These are phyloP conservation scores for Aspergillus cavernicola DNA, from an alignment of 495 filamentous ascomycete species.

Conservation along the genomic window DNA sequence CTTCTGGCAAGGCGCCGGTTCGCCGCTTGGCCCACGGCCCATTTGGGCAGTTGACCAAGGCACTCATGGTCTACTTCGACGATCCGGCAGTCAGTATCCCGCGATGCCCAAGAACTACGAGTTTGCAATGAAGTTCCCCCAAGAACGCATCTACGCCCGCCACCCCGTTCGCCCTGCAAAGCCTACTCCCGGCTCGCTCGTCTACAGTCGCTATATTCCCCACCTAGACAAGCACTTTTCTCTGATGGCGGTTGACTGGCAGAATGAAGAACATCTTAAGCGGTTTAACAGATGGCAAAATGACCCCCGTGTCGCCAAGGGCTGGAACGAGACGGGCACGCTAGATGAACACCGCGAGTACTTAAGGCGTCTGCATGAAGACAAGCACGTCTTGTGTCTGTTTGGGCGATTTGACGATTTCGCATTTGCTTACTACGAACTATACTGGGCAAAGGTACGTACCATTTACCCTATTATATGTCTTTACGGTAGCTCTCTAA, in stretches of 20 bases:
- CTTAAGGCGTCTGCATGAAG: constrained; percentile 53
- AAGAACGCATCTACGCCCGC: constrained; percentile 42
- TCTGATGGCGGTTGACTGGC: constrained; percentile 58
- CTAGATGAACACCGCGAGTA: constrained; percentile 59
- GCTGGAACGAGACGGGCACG: constrained; percentile 60
- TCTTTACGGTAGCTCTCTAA: background rate
- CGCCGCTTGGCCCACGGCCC: constrained; percentile 58
- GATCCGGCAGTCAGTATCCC: constrained; percentile 42
- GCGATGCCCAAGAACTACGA: constrained; percentile 51
- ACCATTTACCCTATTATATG: background rate
- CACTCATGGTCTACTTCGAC: constrained; percentile 34
- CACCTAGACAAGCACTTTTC: constrained; percentile 63
- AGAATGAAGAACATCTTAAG: constrained; percentile 49
- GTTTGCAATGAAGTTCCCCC: constrained; percentile 51
- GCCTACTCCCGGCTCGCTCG: constrained; percentile 55
- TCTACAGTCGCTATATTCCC: constrained; percentile 67
- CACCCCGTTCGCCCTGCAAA: constrained; percentile 61
- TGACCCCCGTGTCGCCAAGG: constrained; percentile 60
- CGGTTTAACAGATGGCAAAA: constrained; percentile 65
- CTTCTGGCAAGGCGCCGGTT: constrained; percentile 69
- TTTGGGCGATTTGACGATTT: constrained; percentile 59
- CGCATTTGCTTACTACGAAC: constrained; percentile 64
- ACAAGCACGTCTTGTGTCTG: constrained; percentile 59
- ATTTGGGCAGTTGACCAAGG: constrained; percentile 49
- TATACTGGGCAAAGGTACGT: constrained; percentile 67